These are phyloP conservation scores for Penicillium verhagenii DNA, from an alignment of 495 filamentous ascomycete genomes.

Conservation along the genomic window DNA sequence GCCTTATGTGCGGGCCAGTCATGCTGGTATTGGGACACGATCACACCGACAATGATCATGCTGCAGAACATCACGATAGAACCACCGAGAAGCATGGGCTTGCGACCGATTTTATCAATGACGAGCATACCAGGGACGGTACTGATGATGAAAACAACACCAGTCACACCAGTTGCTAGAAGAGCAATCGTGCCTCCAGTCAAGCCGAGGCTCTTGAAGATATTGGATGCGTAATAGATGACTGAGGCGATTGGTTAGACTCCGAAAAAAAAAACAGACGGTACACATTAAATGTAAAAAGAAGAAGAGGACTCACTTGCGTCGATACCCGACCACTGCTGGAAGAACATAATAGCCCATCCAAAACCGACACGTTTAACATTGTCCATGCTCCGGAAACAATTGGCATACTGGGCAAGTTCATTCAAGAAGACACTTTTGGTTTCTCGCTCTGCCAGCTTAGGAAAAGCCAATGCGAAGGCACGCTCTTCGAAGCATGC, in stretches of 20 bases:
- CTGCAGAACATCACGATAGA: conserved; percentile 43
- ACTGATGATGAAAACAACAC: conserved; percentile 68
- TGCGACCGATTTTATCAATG: conserved; percentile 74
- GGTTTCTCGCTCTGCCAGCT: conserved; percentile 30
- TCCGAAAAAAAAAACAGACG: too few relatives aligned
- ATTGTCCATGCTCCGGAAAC: conserved; percentile 39
- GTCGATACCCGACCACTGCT: conserved; percentile 45
- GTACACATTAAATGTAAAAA: too few relatives aligned
- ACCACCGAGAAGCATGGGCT: conserved; percentile 69
- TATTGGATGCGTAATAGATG: conserved; percentile 39
- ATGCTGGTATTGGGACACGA: conserved; percentile 41
- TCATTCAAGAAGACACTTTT: conserved; percentile 34
- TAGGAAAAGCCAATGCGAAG: conserved; percentile 37
- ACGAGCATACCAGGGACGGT: conserved; percentile 70
- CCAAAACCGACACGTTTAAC: conserved; percentile 39
- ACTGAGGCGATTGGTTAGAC: conserved; percentile 13
- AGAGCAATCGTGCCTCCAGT: conserved; percentile 77
- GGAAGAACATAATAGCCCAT: conserved; percentile 44
- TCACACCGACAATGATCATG: conserved; percentile 48
- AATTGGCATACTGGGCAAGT: conserved; percentile 38
- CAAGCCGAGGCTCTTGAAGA: conserved; percentile 72
- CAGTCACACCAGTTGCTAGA: conserved; percentile 58
- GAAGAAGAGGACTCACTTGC: conserved; percentile 22
- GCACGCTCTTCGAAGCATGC: conserved; percentile 40
- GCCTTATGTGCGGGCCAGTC: conserved; percentile 34